Base-by-base conservation (phyloP, 768 basidiomycete genomes). In the Vararia minispora region DNA sequence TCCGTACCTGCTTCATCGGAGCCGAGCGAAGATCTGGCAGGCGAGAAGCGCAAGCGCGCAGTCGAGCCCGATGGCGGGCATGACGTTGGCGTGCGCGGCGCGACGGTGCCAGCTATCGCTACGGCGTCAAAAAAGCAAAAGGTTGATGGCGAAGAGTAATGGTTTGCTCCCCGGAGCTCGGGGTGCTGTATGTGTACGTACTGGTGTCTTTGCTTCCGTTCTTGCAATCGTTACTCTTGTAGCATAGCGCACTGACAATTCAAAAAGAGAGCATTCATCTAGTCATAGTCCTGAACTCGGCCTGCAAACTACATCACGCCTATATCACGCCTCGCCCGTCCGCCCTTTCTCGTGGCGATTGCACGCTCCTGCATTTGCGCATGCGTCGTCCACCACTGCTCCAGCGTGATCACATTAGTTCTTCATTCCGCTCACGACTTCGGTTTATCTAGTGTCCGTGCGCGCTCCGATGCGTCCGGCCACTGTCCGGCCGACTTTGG, bases 21-120 rank as follows among this genome's bases (percentile, higher is more conserved):
- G 3, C 51, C 49, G 9, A 62, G 54, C 4, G 69, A 62, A 6
- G 74, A 72, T 28, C 62, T 63, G 42, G 55, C 62, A 2, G 82
- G 81, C 21, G 80, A 80, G 46, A 88, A 88, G 63, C 65, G 84
- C 42, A 88, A 86, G 55, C 72, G 81, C 27, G 76, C 69, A 1
- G 65, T 82, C 0, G 84, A 86, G 52, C 83, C 82, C 2, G 84
- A 86, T 50, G 84, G 83, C 47, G 84, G 79, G 0, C 73, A 76
- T 3, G 72, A 79, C 48, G 65, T 68, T 20, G 83, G 83, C 8
- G 56, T 75, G 9, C 69, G 83, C 17, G 83, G 83, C 1, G 66
- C 61, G 6, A 65, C 60, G 23, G 77, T 76, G 3, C 84, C 84
- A 9, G 36, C 52, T 10, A 57, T 71, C 28, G 52, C 56, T 26